Conservation (phyloP, 2,329 filamentous ascomycete genomes). For the Seiridium cupressi region DNA sequence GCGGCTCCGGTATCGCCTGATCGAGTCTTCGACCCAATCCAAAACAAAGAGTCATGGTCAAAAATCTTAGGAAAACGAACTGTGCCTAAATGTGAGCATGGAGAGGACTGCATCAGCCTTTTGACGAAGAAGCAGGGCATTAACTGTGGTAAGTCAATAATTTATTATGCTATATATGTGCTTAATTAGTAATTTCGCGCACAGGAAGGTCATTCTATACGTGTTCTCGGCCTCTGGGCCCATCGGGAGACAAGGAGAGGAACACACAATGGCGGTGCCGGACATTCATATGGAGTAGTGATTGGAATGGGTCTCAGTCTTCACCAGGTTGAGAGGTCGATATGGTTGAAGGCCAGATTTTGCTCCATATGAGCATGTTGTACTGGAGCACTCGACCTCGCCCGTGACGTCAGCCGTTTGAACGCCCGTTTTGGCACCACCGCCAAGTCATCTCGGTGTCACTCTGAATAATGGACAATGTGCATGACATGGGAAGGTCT, state of each 20-base stretch:
- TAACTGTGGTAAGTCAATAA: slow-evolving; percentile 62
- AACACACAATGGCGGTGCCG: slow-evolving; percentile 84
- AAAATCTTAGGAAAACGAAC: slow-evolving; percentile 75
- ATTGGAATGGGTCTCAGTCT: slow-evolving; percentile 42
- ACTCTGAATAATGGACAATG: too few relatives aligned
- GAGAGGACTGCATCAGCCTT: slow-evolving; percentile 80
- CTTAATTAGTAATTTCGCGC: neutral
- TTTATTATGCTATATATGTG: slow-evolving; percentile 7
- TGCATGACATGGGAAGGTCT: too few relatives aligned
- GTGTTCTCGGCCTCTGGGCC: slow-evolving; percentile 72
- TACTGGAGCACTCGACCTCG: too few relatives aligned
- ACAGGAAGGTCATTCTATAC: slow-evolving; percentile 62
- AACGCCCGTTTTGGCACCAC: too few relatives aligned
- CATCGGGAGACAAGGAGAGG: slow-evolving; percentile 79
- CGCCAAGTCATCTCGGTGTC: too few relatives aligned
- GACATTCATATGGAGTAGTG: slow-evolving; percentile 74
- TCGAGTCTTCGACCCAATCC: slow-evolving; percentile 64
- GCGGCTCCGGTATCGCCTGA: slow-evolving; percentile 20
- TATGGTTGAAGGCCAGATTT: too few relatives aligned
- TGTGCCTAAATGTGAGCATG: slow-evolving; percentile 80
- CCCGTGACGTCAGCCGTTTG: too few relatives aligned
- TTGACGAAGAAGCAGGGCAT: slow-evolving; percentile 86
- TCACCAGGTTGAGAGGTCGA: slow-evolving; percentile 4
- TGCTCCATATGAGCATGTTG: too few relatives aligned
- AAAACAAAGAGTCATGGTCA: slow-evolving; percentile 79